Conservation (phyloP, 371 early-diverging fungal species). For the Caulochytrium protostelioides region DNA sequence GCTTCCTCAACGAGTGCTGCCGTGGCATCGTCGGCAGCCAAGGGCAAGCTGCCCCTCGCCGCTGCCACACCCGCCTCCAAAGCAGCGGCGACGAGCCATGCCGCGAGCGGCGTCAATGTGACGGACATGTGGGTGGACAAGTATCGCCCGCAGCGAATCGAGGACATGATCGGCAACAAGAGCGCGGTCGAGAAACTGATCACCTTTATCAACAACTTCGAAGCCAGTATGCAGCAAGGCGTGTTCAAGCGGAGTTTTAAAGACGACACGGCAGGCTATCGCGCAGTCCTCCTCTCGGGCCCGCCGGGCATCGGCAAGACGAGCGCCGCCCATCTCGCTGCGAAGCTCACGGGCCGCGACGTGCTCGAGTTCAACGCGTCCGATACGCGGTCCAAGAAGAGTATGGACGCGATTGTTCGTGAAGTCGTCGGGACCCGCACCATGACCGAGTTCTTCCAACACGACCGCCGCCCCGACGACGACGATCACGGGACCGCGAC, state of each 20-base stretch:
- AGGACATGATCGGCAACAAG: conserved; percentile 89
- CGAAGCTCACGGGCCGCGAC: conserved; percentile 55
- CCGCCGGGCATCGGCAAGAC: conserved; percentile 99
- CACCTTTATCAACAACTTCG: not conserved
- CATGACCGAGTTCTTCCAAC: conserved; percentile 39
- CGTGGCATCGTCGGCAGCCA: not conserved
- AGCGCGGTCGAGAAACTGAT: conserved; percentile 35
- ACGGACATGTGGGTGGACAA: conserved; percentile 86
- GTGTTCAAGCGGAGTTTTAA: too few relatives aligned
- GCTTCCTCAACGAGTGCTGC: too few relatives aligned
- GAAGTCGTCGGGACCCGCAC: conserved; percentile 40
- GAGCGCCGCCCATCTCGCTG: conserved; percentile 78
- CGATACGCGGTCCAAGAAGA: conserved; percentile 84
- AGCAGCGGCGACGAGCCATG: not conserved
- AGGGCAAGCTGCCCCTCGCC: not conserved
- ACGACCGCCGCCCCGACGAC: conserved; percentile 1
- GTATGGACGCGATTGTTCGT: conserved; percentile 41
- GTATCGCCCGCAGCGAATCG: conserved; percentile 60
- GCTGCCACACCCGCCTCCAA: not conserved
- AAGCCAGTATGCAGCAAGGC: not conserved
- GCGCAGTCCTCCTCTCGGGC: conserved; percentile 82
- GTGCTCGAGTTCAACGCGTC: conserved; percentile 96
- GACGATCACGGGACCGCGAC: not conserved
- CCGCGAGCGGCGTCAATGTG: not conserved
- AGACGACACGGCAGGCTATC: conserved; percentile 13